Evolutionary conservation across 2,329 filamentous ascomycete species (phyloP), one percentile per base, ranked within the genome.

Genomic region (Didymella pinodella): DNA sequence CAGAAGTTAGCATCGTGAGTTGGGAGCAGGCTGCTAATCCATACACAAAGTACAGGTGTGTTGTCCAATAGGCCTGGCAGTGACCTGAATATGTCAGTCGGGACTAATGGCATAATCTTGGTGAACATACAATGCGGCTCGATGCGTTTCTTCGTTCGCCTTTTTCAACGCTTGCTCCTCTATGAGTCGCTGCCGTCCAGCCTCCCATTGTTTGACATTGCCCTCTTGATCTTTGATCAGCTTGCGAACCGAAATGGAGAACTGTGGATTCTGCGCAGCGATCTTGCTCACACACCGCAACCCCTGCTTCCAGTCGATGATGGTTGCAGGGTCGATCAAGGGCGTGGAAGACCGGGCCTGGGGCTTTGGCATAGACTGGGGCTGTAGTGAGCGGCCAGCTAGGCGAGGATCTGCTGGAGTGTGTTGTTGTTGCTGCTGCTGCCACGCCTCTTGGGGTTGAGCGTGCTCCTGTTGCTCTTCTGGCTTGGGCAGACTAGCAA

Each of bases 161-260:
- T 77, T 79, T 57, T 85, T 78, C 1, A 78, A 75, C n/a, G 69
- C 74, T 57, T 87, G 85, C 57, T 82, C 84, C 31, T 79, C 74
- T 6, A 86, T 67, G 25, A 88, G 70, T 7, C 79, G 82, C 56
- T 83, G 73, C 2, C 86, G 81, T 1, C 81, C 82, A 26, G 79
- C 73, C 77, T 83, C 86, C 81, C 88, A 90, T 64, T 85, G 82
- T 63, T 81, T 81, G 64, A 90, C 86, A 65, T 90, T 84, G 40
- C 82, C 80, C 66, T 87, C 83, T 71, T 90, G 88, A 41, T 86
- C 82, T 54, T 81, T 81, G 59, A 90, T 89, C 74, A 90, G 80
- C 76, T 77, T 79, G 56, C 74, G 76, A 47, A 82, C 74, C 2
- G 71, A 68, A 6, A 64, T 59, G 14, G 71, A 75, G 63, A 83